Base-by-base conservation (phyloP, 352 stramenopile genomes). In the Phytophthora chlamydospora region DNA sequence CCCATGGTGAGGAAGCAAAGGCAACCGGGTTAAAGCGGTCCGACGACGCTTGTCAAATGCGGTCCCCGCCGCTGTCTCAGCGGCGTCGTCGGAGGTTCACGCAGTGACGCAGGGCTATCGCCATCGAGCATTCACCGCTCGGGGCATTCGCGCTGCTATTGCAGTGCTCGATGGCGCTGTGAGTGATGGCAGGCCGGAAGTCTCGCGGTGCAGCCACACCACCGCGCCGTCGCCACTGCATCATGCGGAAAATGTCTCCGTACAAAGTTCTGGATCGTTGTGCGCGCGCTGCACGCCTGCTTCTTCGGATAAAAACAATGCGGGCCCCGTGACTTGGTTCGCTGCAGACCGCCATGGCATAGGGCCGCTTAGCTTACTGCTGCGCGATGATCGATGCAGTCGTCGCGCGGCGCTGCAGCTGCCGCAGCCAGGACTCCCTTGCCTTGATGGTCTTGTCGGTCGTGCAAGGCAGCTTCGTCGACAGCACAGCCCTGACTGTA, bases 41-140 rank as follows among this genome's bases (percentile, higher is more conserved):
- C 58, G 56, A 64, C 45, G 56, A 64, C 56, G 56, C 40, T 58
- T 64, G 46, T 58, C 46, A 58, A 64, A 57, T 58, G 39, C 35
- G 53, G 33, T 3, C 10, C 33, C 27, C 24, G 38, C 49, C 19
- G 38, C 29, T 58, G 40, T 64, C 47, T 34, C 46, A 58, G 56
- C 19, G 52, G 29, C 32, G 39, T n/a, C 31, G 40, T 27, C 24
- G 3, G 24, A 27, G 24, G 24, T 6, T 27, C 24, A 27, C 21
- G 21, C 1, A 24, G 21, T 24, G 21, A 24, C 24, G 24, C 24
- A 27, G 24, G 24, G 24, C 24, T 27, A 27, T 27, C 24, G 24
- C 24, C 24, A 27, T 27, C 24, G 24, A 51, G 51, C 40, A 49
- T 42, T 58, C 39, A 41, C 24, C 16, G 14, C 36, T 43, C 33